A percentile compares a stretch with the other conserved stretches of the same genome.
Evolutionary conservation across 768 basidiomycete genomes (phyloP).

Genomic region (Porphyrellus cyaneotinctus): DNA sequence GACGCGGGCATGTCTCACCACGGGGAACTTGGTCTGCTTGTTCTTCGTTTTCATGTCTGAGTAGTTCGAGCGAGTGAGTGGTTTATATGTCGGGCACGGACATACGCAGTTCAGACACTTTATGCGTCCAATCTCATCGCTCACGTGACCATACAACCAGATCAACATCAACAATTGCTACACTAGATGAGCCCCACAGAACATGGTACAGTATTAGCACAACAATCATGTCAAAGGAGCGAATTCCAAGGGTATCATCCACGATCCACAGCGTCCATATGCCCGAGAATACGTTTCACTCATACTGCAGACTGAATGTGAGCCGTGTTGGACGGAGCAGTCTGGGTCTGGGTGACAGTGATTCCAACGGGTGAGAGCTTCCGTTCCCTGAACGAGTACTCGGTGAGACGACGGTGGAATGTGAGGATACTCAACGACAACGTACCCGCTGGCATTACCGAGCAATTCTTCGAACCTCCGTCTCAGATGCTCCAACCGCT

Average conservation of each 20-base stretch:
- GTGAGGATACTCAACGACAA: neutral
- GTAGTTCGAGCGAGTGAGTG: neutral
- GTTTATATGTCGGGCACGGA: slow-evolving; percentile 1
- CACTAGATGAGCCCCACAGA: neutral
- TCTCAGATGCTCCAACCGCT: slow-evolving; percentile 12
- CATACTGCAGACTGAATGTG: neutral
- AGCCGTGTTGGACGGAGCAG: too few species aligned
- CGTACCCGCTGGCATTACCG: slow-evolving; percentile 25
- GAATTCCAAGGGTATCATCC: neutral
- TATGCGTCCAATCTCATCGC: slow-evolving; percentile 18
- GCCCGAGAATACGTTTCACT: neutral
- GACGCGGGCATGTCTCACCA: slow-evolving; percentile 46
- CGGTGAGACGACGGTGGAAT: neutral
- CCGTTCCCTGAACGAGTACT: slow-evolving; percentile 14
- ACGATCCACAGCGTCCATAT: neutral
- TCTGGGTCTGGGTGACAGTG: neutral
- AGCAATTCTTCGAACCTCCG: slow-evolving; percentile 29
- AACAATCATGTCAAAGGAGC: neutral
- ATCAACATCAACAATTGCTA: neutral
- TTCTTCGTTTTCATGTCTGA: slow-evolving; percentile 80
- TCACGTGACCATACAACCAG: slow-evolving; percentile 14
- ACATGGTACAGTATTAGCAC: neutral
- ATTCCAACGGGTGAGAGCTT: slow-evolving; percentile 18
- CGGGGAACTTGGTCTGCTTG: slow-evolving; percentile 88
- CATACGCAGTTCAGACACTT: slow-evolving; percentile 9